Evolutionary conservation across 495 filamentous ascomycete genomes (phyloP).

Genomic region (Penicillium nucicola): DNA sequence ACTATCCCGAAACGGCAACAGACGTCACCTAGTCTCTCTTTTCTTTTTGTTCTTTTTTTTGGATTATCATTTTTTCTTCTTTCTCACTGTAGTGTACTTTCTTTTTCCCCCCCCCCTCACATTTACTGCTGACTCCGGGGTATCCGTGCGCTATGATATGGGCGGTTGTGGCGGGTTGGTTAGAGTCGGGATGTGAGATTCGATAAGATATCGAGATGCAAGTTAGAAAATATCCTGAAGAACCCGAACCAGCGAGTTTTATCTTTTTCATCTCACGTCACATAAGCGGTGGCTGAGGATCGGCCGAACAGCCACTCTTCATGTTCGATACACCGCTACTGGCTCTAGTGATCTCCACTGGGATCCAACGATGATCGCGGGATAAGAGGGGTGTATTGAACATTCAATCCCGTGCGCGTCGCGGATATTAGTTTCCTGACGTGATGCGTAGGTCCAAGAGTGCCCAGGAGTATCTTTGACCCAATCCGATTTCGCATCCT

Average conservation of each 20-base stretch:
- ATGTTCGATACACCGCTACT: background rate
- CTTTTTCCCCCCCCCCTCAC: background rate
- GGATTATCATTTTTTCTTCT: too few species aligned
- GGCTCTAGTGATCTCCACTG: conserved; percentile 1
- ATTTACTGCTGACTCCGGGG: background rate
- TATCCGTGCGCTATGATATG: conserved; percentile 14
- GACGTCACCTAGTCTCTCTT: background rate
- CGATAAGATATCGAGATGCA: background rate
- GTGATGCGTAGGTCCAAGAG: too few species aligned
- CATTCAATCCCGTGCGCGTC: background rate
- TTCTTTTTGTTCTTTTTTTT: background rate
- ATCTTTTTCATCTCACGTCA: too few species aligned
- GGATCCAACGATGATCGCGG: conserved; percentile 14
- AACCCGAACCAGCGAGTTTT: too few species aligned
- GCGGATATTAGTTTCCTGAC: background rate
- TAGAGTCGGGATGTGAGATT: background rate
- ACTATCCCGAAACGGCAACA: background rate
- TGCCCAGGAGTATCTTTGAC: background rate
- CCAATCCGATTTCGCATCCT: background rate
- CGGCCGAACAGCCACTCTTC: too few species aligned
- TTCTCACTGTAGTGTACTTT: too few species aligned
- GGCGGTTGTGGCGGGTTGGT: conserved; percentile 27
- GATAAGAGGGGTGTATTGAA: conserved; percentile 1
- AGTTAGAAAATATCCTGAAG: too few species aligned
- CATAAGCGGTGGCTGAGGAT: too few species aligned